Evolutionary conservation across 768 basidiomycete species (phyloP).

Genomic region (Xerocomus brunneocitrinus): DNA sequence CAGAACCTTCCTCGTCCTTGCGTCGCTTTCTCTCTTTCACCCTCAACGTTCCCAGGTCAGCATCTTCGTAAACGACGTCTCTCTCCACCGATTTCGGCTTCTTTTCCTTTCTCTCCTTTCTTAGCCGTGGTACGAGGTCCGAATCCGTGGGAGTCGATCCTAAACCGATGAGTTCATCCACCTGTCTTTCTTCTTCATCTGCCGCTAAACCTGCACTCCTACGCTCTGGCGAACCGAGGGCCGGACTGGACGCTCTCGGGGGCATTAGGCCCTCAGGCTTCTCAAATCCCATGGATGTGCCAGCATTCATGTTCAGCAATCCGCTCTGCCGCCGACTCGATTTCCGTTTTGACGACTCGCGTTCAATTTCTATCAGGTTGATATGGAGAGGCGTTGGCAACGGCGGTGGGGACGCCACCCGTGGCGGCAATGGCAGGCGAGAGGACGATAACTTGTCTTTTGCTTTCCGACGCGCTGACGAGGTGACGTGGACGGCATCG

Average conservation of each 20-base stretch:
- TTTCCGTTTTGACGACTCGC: slow-evolving; percentile 31
- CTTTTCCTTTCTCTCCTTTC: slow-evolving; percentile 43
- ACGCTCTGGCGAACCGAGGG: slow-evolving; percentile 58
- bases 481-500: slow-evolving; percentile 34
- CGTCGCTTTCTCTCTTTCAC: slow-evolving; percentile 40
- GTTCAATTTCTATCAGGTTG: slow-evolving; percentile 32
- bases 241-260: slow-evolving; percentile 61
- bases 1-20: slow-evolving; percentile 34
- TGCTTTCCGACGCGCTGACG: slow-evolving; percentile 38
- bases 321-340: slow-evolving; percentile 43
- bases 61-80: slow-evolving; percentile 19
- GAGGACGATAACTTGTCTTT: slow-evolving; percentile 49
- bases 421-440: slow-evolving; percentile 45
- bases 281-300: slow-evolving; percentile 25
- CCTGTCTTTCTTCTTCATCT: slow-evolving; percentile 50
- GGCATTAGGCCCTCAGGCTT: slow-evolving; percentile 34
- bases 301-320: slow-evolving; percentile 39
- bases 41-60: slow-evolving; percentile 22
- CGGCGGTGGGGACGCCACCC: slow-evolving; percentile 38
- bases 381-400: slow-evolving; percentile 31
- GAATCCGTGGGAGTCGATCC: slow-evolving; percentile 11
- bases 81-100: slow-evolving; percentile 19
- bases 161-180: slow-evolving; percentile 22
- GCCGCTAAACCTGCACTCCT: slow-evolving; percentile 53
- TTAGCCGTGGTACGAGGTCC: slow-evolving; percentile 23